A percentile compares a stretch with the other conserved stretches of the same genome.
Evolutionary conservation across 768 basidiomycete species (phyloP).

Genomic region (Hortiboletus campestris): DNA sequence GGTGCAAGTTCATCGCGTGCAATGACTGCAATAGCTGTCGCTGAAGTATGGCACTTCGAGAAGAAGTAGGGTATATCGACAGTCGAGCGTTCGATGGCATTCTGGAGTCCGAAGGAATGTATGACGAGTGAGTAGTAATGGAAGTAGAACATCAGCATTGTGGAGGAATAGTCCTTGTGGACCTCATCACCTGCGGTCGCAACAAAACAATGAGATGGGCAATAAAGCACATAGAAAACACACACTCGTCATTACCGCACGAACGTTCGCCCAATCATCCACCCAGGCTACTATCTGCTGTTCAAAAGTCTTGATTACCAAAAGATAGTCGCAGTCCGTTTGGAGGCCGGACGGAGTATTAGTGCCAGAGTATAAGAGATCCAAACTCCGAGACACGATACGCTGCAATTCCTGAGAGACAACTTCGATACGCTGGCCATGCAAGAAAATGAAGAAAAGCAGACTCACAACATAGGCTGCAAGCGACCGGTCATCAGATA

Average conservation of each 20-base stretch:
- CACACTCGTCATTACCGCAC: slow-evolving; percentile 18
- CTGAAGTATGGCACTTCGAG: slow-evolving; percentile 69
- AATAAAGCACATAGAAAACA: not conserved
- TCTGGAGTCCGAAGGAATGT: slow-evolving; percentile 95
- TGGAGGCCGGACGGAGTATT: slow-evolving; percentile 80
- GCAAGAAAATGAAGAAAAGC: not conserved
- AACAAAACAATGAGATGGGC: slow-evolving; percentile 1
- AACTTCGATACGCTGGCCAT: not conserved
- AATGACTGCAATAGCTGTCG: slow-evolving; percentile 65
- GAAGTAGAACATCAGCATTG: slow-evolving; percentile 66
- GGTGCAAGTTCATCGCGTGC: slow-evolving; percentile 81
- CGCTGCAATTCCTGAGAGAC: slow-evolving; percentile 74
- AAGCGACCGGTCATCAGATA: slow-evolving; percentile 63
- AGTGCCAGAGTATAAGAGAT: slow-evolving; percentile 85
- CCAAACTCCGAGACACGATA: slow-evolving; percentile 83
- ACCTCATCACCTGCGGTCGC: slow-evolving; percentile 24
- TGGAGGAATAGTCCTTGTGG: slow-evolving; percentile 24
- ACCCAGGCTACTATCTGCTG: slow-evolving; percentile 65
- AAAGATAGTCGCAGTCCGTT: slow-evolving; percentile 78
- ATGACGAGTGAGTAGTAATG: slow-evolving; percentile 85
- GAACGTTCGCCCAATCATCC: slow-evolving; percentile 46
- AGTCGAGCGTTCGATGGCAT: slow-evolving; percentile 78
- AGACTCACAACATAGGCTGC: slow-evolving; percentile 71
- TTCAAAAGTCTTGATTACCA: slow-evolving; percentile 83
- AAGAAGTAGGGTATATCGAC: slow-evolving; percentile 85